Base-by-base conservation (phyloP, 2,329 filamentous ascomycete species). In the Aspergillus proliferans region DNA sequence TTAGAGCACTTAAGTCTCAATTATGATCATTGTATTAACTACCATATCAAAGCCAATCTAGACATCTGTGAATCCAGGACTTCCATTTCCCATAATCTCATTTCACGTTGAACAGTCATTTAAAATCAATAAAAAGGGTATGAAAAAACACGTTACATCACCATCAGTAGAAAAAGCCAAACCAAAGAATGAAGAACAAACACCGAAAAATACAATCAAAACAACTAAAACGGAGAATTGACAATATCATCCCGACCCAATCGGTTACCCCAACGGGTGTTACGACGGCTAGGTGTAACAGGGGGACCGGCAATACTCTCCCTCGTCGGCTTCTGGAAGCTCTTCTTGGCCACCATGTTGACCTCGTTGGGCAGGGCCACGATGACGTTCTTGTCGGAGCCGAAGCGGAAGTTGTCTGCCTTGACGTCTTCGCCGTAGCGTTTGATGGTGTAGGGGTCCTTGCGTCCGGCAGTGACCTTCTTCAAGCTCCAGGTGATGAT, bases 331-430 rank as follows among this genome's bases (percentile, higher is more conserved):
- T 85, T 85, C 76, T 88, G 88, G 64, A 98, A 80, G 49, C 83
- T 85, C 59, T 86, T 81, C 70, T 92, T 91, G 42, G 85, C 86
- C 10, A 98, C 88, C 91, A 97, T 97, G 70, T 96, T 94, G 58
- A 98, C 93, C 69, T 97, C 91, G 65, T 98, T 95, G 2, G 93
- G 91, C 55, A 98, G 75, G 1, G 93, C 93, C 33, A 98, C 92
- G 62, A 98, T 95, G 61, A 98, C 89, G 62, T 96, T 96, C 81
- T 95, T 95, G 70, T 98, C 93, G 4, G 86, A 91, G 43, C 92
- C 92, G 63, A 90, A 98, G 62, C 93, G 90, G 83, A 98, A 98
- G 68, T 98, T 95, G 68, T 98, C 93, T 3, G 93, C 93, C 77
- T 94, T 96, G 65, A 98, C 90, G 55, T 95, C 87, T 62, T 98